Base-by-base conservation (phyloP, 2,329 filamentous ascomycete species). In the Monilinia fructigena region DNA sequence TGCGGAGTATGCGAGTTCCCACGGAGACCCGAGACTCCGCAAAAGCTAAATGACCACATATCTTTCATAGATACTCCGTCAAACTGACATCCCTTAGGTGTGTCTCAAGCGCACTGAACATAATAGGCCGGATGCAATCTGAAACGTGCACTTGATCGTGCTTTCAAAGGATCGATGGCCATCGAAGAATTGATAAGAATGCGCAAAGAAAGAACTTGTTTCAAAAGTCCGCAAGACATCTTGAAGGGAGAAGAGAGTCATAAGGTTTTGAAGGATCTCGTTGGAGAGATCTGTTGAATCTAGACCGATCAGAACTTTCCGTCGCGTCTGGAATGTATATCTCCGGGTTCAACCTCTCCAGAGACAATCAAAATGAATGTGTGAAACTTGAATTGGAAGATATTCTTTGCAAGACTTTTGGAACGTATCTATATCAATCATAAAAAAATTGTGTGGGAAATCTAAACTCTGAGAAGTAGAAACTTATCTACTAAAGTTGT, bases 161-260 rank as follows among this genome's bases (percentile, higher is more conserved):
- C 14, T 4, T 12, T 14, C 16, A 26, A 38, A 50, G 45, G 31
- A 38, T 42, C 20, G 4, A 11, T 26, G n/a, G 45, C 16, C 31
- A 26, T 48, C 45, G 20, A 38, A 38, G 18, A n/a, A 26, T 60
- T 38, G 45, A 60, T n/a, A 50, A 26, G 12, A 38, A 38, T 31
- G 11, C n/a, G 26, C 3, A 23, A 60, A n/a, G 38, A 38, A 60
- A n/a, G 23, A 18, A 7, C 10, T 12, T 38, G 58, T 50, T 60
- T 50, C 45, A 50, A 38, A 20, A 50, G 48, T 50, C 58, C n/a
- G n/a, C 18, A 48, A 50, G 58, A 60, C 58, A 60, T 50, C 56
- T 60, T 14, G n/a, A 6, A 23, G 12, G 47, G 31, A 50, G 56
- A 28, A 60, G 23, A 50, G 45, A 35, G 28, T 23, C 28, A 35